A percentile compares a stretch with the other conserved stretches of the same genome.
Conservation (phyloP, 331 rosid genomes). For the Malus hybrid region DNA sequence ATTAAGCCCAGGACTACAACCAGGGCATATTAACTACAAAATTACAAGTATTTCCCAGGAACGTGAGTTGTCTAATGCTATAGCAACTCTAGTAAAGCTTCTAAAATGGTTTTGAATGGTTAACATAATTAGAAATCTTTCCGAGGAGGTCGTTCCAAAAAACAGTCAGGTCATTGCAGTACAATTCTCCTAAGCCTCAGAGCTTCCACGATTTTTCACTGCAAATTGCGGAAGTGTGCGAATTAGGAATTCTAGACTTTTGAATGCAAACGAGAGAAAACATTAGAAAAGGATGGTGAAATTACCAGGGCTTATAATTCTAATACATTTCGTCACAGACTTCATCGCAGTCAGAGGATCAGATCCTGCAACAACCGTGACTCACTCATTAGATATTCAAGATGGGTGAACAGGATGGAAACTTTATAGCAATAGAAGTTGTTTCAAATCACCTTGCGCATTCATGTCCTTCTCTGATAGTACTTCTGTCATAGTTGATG, state of each 20-base stretch:
- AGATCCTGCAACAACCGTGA: conserved; percentile 32
- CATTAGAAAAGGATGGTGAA: not conserved
- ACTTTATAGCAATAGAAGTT: not conserved
- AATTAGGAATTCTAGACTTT: not conserved
- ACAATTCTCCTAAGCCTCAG: conserved; percentile 26
- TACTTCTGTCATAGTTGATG: conserved; percentile 47
- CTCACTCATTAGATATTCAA: not conserved
- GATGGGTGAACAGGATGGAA: not conserved
- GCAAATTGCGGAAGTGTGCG: conserved; percentile 12
- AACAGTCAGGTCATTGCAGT: conserved; percentile 11
- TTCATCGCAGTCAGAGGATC: conserved; percentile 44
- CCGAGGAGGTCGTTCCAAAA: not conserved
- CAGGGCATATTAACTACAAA: not conserved
- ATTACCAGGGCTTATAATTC: conserved; percentile 67
- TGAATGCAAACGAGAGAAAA: not conserved
- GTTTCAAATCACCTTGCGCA: conserved; percentile 33
- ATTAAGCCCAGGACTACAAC: conserved; percentile 3
- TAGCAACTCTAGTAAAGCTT: not conserved
- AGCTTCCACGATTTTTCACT: conserved; percentile 38
- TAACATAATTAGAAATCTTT: conserved; percentile 5
- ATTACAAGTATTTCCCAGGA: not conserved
- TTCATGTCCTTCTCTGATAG: conserved; percentile 39
- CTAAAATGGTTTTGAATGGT: not conserved
- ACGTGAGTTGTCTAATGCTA: not conserved
- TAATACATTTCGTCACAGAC: conserved; percentile 50